Evolutionary conservation across 1,139 yeast genomes (phyloP), one percentile per base, ranked within the genome.

Genomic region (Candida neerlandica): DNA sequence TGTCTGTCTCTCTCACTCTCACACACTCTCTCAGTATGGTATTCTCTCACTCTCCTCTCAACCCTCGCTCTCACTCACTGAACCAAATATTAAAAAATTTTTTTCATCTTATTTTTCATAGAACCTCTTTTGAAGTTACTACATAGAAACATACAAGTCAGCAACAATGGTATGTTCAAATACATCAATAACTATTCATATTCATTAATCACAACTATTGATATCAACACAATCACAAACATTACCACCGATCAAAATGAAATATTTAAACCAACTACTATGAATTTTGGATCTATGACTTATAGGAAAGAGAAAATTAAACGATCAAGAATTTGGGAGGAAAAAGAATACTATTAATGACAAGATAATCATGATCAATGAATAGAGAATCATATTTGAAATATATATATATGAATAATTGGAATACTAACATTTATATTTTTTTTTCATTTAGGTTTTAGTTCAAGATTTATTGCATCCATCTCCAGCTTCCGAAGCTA

Each of bases 401-500:
- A 21, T 2, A 6, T 23, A 23, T 23, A 23, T 23, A 7, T 23
- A 7, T 7, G 9, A 23, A 23, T 23, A 23, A 23, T 23, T 23
- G 27, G 14, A 33, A 33, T 42, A 42, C 45, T 42, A 42, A 42
- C 45, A 26, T 33, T 27, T 37, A 26, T 33, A 16, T 37, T 23
- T 14, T 38, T 38, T 40, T 32, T 46, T 33, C 18, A 34, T 26
- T 23, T 61, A 63, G 96, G 96, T 89, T 86, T 86, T 89, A 82
- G 96, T 90, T 81, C 94, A 88, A 82, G 96, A 89, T 85, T 86
- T 89, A 66, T 87, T 94, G 78, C 88, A 94, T 94, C 99, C 99
- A 78, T 78, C 87, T 75, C 87, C 96, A 72, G 94, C 91, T 73
- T 77, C 96, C 63, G 98, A 94, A 85, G 91, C 90, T 70, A 86